Conservation (phyloP, 2,329 filamentous ascomycete species). For the Byssoonygena ceratinophila region DNA sequence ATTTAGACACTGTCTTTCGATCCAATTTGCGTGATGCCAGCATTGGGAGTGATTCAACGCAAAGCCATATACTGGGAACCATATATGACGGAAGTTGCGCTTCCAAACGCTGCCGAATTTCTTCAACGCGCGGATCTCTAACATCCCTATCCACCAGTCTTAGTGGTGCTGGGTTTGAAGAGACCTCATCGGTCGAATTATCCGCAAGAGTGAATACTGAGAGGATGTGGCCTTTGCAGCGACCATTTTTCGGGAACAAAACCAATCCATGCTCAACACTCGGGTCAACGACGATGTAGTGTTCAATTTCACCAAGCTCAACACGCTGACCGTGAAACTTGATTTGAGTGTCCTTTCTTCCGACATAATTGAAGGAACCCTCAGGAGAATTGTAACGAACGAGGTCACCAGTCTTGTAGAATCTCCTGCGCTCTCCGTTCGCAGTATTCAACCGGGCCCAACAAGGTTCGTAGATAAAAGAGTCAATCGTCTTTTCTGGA, state of each 20-base stretch:
- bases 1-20: conserved; percentile 30
- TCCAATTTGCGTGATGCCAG: conserved; percentile 40
- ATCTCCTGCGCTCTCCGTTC: conserved; percentile 20
- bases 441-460: conserved; percentile 39
- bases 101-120: conserved; percentile 24
- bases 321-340: conserved; percentile 57
- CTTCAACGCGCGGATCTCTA: conserved; percentile 20
- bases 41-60: conserved; percentile 36
- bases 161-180: conserved; percentile 16
- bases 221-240: conserved; percentile 26
- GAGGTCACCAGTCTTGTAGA: conserved; percentile 36
- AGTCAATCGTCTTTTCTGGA: conserved; percentile 45
- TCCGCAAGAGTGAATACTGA: conserved; percentile 26
- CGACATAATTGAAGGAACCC: conserved; percentile 37
- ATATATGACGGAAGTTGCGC: conserved; percentile 37
- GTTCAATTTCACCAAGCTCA: conserved; percentile 47
- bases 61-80: conserved; percentile 39
- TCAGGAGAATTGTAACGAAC: conserved; percentile 30
- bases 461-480: conserved; percentile 47
- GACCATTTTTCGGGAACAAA: conserved; percentile 29
- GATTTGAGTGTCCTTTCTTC: conserved; percentile 57
- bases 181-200: neutral
- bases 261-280: conserved; percentile 29
- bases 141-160: conserved; percentile 20
- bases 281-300: conserved; percentile 25